Base-by-base conservation (phyloP, 2,329 filamentous ascomycete species). In the Hypoxylon sp. region DNA sequence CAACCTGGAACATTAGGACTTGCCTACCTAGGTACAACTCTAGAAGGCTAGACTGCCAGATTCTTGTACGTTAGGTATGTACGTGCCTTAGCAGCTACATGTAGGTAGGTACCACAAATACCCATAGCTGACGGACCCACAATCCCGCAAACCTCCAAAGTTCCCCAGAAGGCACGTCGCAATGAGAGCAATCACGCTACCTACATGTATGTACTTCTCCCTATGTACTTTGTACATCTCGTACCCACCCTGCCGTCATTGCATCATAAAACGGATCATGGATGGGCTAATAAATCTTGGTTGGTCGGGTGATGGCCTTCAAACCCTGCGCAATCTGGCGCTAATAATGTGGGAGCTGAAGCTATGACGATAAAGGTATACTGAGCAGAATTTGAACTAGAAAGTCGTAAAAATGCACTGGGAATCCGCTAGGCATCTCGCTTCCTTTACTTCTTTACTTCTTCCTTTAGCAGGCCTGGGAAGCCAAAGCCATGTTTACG, bases 131-230 rank as follows among this genome's bases (percentile, higher is more conserved):
- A n/a, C 43, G 34, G 60, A 30, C 49, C 66, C 65, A 46, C 62
- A 63, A 60, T 63, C 58, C 57, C 62, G 60, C 58, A 60, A 41
- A 28, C 21, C 41, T 68, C 62, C 63, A 65, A 57, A 63, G 61
- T 65, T 68, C 65, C 61, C 65, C 62, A 57, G 51, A 53, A 53
- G 14, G 34, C 17, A 30, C 19, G 13, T 19, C 25, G 52, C 21
- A 5, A n/a, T 28, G 17, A 25, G 34, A 49, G 46, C 46, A 21
- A 43, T 43, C 17, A 43, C 17, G 38, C 19, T 41, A 3, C 25
- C 25, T 25, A 25, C 25, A 25, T 25, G 6, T 25, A 25, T 25
- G 25, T 14, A 41, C 32, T n/a, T n/a, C n/a, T 34, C 3, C 32
- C 10, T 14, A 41, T 10, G 38, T 43, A 43, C 38, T 43, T 43